Evolutionary conservation across 805 yeast genomes (phyloP), one percentile per base, ranked within the genome.

Genomic region (Myxozyma vanderwaltii): DNA sequence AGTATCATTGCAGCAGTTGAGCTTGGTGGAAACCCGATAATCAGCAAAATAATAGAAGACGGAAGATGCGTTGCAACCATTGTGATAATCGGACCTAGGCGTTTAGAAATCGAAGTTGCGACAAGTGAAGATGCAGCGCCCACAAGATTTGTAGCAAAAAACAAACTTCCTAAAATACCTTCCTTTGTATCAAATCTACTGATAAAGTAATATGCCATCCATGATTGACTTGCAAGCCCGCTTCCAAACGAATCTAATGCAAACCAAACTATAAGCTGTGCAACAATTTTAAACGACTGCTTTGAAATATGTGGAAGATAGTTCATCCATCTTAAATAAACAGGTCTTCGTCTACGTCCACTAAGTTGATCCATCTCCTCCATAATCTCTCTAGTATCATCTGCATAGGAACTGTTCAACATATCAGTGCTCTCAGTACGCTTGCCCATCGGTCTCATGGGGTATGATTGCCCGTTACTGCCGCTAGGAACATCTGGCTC

Each of bases 161-260:
- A 89, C 29, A 90, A 74, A 0, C 79, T 64, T 4, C 96, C 96
- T 47, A 90, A 73, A 0, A 78, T 72, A 0, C 85, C 74, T 2
- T 91, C 83, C 1, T 84, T 71, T 29, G 83, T 73, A 1, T 71
- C 64, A 66, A 86, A 90, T 13, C 76, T 72, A 36, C 78, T 79
- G 56, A 83, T 81, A 76, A 89, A 86, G 73, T 88, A 91, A 70
- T 86, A 91, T 40, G 90, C 89, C 44, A 87, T 79, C 97, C 97
- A 91, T 0, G 96, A 45, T 46, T 85, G 78, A 1, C 96, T 85
- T 90, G 90, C 87, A 72, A 91, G 87, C 1, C 97, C 96, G 63
- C 83, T 84, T 0, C 96, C 97, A 51, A 91, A 79, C 1, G 96
- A 89, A 72, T 91, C 97, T 31, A 89, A 69, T 84, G 89, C 88